Evolutionary conservation across 2,329 filamentous ascomycete species (phyloP), one percentile per base, ranked within the genome.

Genomic region (Alternaria longipes): DNA sequence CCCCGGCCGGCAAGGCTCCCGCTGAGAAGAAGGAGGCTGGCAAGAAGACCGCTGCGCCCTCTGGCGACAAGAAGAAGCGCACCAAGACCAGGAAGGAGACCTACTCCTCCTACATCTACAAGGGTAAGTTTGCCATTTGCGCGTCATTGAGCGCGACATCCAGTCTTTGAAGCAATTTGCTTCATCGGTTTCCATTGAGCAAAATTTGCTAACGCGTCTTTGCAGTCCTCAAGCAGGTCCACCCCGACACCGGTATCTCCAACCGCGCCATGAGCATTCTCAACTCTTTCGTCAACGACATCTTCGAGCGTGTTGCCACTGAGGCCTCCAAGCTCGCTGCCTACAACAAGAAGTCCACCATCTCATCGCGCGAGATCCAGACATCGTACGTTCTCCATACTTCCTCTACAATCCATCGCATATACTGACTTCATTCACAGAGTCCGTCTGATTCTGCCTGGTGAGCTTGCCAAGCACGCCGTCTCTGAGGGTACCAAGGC

Each of bases 341-440:
- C 68, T 99, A 99, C 89, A 99, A 99, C 91, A 99, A 98, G 91
- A 99, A 99, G 89, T 98, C 94, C 53, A 99, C 95, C 81, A 99
- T 99, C 85, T 98, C 94, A 56, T 98, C 95, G 73, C 91, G 95
- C 79, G 95, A 99, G 86, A 99, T 99, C 81, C 95, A 99, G 89
- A 99, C 95, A 75, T 97, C 95, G 83, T 89, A 83, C 71, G 87
- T 84, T 62, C 44, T 56, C 5, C n/a, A 22, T 24, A 7, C 14
- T 4, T 11, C 7, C n/a, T 14, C 1, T 18, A 9, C 28, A 5
- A 20, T n/a, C 40, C 22, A 11, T 38, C 30, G 26, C 26, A 54
- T 50, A 52, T 49, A 50, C 78, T 81, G 68, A 82, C 61, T 20
- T 20, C 12, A 11, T 30, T 12, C 38, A 0, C 72, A 89, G 87